Percentiles rank a stretch among this genome's conserved stretches.
These are phyloP conservation scores for Paramarasmius palmivorus DNA, from an alignment of 1,284 basidiomycete genomes.

Conservation along the genomic window DNA sequence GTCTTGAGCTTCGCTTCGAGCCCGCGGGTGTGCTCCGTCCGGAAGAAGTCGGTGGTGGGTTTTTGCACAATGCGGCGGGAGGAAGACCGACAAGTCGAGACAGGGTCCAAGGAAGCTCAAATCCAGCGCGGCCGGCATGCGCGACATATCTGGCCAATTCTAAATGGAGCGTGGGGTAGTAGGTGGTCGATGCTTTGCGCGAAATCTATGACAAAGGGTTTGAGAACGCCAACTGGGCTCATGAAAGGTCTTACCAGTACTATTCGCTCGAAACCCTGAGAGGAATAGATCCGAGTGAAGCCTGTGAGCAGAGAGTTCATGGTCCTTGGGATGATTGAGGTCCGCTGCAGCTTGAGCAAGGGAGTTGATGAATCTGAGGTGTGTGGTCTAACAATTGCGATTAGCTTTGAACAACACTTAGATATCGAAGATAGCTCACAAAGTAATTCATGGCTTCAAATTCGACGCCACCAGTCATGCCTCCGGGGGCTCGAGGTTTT, in stretches of 20 bases:
- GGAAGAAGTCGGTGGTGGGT: conserved; percentile 14
- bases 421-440: conserved; percentile 46
- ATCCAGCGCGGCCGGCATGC: conserved; percentile 60
- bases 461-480: conserved; percentile 98
- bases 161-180: conserved; percentile 91
- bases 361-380: conserved; percentile 83
- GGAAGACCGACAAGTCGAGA: conserved; percentile 71
- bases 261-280: conserved; percentile 84
- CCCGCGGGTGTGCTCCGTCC: conserved; percentile 12
- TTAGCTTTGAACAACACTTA: conserved; percentile 15
- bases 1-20: too few relatives aligned
- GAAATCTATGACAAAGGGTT: conserved; percentile 62
- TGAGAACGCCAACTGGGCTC: conserved; percentile 5
- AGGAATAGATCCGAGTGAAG: conserved; percentile 86
- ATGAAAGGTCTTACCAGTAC: conserved; percentile 52
- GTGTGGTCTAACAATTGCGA: conserved; percentile 61
- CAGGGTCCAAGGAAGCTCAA: conserved; percentile 75
- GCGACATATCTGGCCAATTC: conserved; percentile 86
- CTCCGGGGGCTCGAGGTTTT: conserved; percentile 91
- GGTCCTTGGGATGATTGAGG: conserved; percentile 61
- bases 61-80: conserved; percentile 56
- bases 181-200: conserved; percentile 88
- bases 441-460: conserved; percentile 97
- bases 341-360: conserved; percentile 65
- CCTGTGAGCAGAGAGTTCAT: conserved; percentile 73